Evolutionary conservation across 169 alveolate species (phyloP), one percentile per base, ranked within the genome.

Genomic region (Theileria orientalis): DNA sequence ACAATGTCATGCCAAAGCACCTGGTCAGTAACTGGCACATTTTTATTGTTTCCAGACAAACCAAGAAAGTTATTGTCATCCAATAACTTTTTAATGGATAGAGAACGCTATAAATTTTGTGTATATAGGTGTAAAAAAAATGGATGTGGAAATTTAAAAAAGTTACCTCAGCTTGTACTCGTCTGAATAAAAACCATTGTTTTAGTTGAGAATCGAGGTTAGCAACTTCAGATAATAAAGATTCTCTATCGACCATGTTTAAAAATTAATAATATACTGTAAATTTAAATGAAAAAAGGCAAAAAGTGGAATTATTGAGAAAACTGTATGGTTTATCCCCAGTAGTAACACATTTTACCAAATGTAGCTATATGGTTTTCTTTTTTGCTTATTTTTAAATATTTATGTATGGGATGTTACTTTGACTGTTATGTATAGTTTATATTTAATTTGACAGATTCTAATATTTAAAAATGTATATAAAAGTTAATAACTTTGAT

Each of bases 1-100:
- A 83, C 90, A 16, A 89, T 84, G 40, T 89, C 94, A 40, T 83
- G 72, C 94, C 94, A 89, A 47, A 89, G 8, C 83, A 85, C 84
- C 69, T 76, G 84, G 69, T 89, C 94, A 46, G 84, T 64, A 14
- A 84, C 75, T 23, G 72, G 85, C 9, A 46, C 61, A 32, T 37
- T 68, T 40, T 41, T 51, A 57, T 75, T 85, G 77, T 89, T 89
- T 57, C 79, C 72, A 9, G 91, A 68, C 60, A 89, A 46, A 0
- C 94, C 94, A 7, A 89, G 60, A 62, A 84, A 84, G 69, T 89
- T 89, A 68, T 89, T 77, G 35, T 82, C 90, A 46, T 78, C 89
- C 33, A 89, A 74, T 29, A 89, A 51, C 64, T 89, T 79, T 71
- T 83, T 84, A 35, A 89, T 82, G 23, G 85, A 73, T 30, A 82